Evolutionary conservation across 345 rosid genomes (phyloP).

Genomic region (Combretum micranthum): DNA sequence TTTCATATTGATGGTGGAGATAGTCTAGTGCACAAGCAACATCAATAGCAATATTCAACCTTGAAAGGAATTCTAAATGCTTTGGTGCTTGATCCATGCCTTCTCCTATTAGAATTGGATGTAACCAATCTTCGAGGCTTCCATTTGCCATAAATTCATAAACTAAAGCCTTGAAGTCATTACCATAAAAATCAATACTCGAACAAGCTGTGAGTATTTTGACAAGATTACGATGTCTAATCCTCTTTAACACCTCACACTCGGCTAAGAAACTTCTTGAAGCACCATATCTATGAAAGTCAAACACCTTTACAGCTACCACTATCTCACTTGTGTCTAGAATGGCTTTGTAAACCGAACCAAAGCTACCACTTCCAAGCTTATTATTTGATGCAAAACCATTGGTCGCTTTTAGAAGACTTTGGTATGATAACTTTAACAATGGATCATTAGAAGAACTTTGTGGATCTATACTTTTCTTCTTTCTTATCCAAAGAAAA

Average conservation of each 20-base stretch:
- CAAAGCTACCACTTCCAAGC: too few species aligned
- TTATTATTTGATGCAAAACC: too few species aligned
- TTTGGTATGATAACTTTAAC: too few species aligned
- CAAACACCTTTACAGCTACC: constrained; percentile 18
- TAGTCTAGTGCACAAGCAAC: too few species aligned
- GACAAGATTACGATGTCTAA: constrained; percentile 16
- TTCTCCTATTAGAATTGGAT: neutral
- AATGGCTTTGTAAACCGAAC: too few species aligned
- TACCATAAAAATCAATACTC: too few species aligned
- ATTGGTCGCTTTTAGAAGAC: too few species aligned
- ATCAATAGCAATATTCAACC: constrained; percentile 9
- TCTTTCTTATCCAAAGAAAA: neutral
- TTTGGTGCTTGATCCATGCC: neutral
- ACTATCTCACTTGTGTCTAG: too few species aligned
- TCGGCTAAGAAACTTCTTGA: constrained; percentile 13
- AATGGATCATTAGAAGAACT: neutral
- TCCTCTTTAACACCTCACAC: constrained; percentile 15
- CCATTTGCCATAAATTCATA: too few species aligned
- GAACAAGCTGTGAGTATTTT: too few species aligned
- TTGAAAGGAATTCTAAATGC: neutral
- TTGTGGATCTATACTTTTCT: neutral
- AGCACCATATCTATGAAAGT: constrained; percentile 9
- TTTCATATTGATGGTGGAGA: constrained; percentile 9
- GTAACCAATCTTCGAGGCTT: constrained; percentile 16
- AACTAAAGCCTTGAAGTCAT: too few species aligned